Percentiles rank a stretch among this genome's conserved stretches.
phyloP scores from a whole-genome alignment of 371 early-diverging fungal species.

The Encephalitozoon romaleae region DNA sequence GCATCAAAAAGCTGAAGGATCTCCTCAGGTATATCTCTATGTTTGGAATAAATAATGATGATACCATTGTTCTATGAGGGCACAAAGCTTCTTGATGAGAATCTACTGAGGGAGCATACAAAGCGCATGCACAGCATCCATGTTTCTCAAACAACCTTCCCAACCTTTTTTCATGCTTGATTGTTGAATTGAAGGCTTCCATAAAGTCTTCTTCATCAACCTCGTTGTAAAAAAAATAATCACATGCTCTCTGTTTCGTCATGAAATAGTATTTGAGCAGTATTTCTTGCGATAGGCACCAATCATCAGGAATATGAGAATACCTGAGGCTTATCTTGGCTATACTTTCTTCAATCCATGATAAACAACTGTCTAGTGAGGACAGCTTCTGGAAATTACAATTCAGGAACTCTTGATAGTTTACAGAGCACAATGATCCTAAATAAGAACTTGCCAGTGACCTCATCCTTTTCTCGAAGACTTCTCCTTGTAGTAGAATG shows the following conservation, averaged over 20 bases:
- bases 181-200: neutral
- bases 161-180: conserved; percentile 36
- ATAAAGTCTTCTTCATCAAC: conserved; percentile 9
- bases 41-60: conserved; percentile 32
- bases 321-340: conserved; percentile 14
- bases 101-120: neutral
- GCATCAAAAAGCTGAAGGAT: neutral
- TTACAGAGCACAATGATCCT: conserved; percentile 4
- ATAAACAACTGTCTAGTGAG: conserved; percentile 16
- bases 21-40: conserved; percentile 17
- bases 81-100: neutral
- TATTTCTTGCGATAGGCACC: conserved; percentile 22
- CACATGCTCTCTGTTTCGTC: conserved; percentile 47
- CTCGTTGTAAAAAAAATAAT: conserved; percentile 35
- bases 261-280: neutral
- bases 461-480: conserved; percentile 5
- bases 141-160: neutral
- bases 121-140: conserved; percentile 8
- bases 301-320: conserved; percentile 37
- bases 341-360: conserved; percentile 22
- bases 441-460: conserved; percentile 1
- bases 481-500: conserved; percentile 11
- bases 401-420: conserved; percentile 10
- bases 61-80: conserved; percentile 40
- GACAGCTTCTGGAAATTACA: conserved; percentile 18